Evolutionary conservation across 2,329 filamentous ascomycete genomes (phyloP), one percentile per base, ranked within the genome.

Genomic region (Apiospora arundinis): DNA sequence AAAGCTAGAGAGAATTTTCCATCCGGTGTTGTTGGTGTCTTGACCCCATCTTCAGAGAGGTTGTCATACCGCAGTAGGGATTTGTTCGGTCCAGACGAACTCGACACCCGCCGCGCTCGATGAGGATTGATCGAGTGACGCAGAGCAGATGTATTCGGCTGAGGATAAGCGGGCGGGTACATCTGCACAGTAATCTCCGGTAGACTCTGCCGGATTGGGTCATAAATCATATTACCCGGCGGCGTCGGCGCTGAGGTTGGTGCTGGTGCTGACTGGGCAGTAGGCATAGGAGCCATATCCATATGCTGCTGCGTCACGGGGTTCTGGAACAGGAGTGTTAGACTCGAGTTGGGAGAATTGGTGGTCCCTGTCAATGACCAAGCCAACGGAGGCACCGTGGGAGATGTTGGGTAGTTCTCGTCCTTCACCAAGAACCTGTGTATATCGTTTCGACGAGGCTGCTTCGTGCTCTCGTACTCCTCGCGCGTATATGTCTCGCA

Each of bases 341-440:
- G 84, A 77, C 93, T 96, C 0, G 94, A 94, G 74, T 91, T 95
- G 1, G 93, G 92, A 4, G 93, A 96, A 77, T 97, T 94, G 70
- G 93, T 95, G 1, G 92, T 95, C 18, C 94, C 94, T 0, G 94
- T 94, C n/a, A 97, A 83, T 9, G 93, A 95, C 92, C 93, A 97
- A 1, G 93, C 94, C 72, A 97, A 93, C 0, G 84, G 85, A 11
- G 84, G 83, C 49, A 84, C 82, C 68, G 85, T 76, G 1, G 88
- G 88, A 0, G 87, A 88, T 0, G 84, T 78, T 0, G 85, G 82
- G 44, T 75, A 77, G 2, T 83, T 82, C 49, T 87, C 84, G 6
- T 85, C 80, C 14, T 81, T 81, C 2, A 84, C 81, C 28, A 67
- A 28, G 37, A 89, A 83, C 4, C 83, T 82, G 25, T 79, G 80